Percentiles rank a stretch among this genome's conserved stretches.
phyloP scores from a whole-genome alignment of 306 rosid genomes.

The Trichosanthes cucumerina region DNA sequence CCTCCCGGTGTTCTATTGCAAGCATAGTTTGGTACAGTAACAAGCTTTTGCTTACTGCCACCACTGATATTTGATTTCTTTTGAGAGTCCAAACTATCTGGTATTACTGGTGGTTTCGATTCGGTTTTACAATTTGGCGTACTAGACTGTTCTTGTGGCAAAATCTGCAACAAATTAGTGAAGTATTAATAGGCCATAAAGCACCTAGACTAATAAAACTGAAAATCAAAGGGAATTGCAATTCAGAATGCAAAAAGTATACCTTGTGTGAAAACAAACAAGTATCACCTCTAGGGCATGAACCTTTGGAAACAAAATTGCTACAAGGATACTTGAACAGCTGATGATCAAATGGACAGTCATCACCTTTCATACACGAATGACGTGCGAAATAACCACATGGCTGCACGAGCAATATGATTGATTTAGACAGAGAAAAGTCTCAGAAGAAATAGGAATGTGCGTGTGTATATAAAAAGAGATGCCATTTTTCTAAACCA shows the following conservation, averaged over 20 bases:
- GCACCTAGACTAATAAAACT: not conserved
- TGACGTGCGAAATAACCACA: constrained; percentile 56
- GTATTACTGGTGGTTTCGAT: constrained; percentile 19
- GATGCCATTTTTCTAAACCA: not conserved
- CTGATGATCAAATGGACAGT: constrained; percentile 80
- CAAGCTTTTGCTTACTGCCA: constrained; percentile 19
- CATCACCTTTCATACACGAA: constrained; percentile 87
- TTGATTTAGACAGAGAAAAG: not conserved
- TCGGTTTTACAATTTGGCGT: constrained; percentile 30
- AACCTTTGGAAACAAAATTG: constrained; percentile 46
- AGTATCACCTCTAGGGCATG: constrained; percentile 53
- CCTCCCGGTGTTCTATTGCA: constrained; percentile 16
- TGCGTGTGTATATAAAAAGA: not conserved
- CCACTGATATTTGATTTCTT: constrained; percentile 20
- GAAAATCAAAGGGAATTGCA: not conserved
- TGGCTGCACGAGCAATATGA: constrained; percentile 46
- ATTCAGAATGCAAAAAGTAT: constrained; percentile 14
- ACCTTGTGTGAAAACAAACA: constrained; percentile 89
- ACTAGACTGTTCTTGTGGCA: constrained; percentile 29
- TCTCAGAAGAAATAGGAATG: not conserved
- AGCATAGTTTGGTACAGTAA: constrained; percentile 13
- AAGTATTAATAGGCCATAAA: not conserved
- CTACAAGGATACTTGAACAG: constrained; percentile 77
- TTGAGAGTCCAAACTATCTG: constrained; percentile 21
- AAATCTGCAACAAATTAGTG: constrained; percentile 28